Evolutionary conservation across 768 basidiomycete species (phyloP), one percentile per base, ranked within the genome.

Genomic region (Collybia sp.): DNA sequence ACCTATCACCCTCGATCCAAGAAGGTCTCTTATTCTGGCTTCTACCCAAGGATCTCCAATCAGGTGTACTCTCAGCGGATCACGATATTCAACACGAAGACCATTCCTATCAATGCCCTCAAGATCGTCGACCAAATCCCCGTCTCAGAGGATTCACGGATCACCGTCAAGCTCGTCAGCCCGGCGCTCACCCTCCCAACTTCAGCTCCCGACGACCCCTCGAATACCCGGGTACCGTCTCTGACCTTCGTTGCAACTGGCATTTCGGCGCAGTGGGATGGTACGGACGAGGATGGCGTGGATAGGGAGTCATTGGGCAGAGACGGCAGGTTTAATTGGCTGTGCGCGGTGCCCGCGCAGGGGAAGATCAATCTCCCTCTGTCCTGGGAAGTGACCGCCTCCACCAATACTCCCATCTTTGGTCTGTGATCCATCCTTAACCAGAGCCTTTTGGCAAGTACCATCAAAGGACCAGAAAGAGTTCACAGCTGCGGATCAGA

Each of bases 41-140:
- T 70, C 40, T 66, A 65, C 52, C 55, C 40, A 39, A 70, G 71
- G 45, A 57, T 58, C 5, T 49, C 51, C 2, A 63, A 51, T 6
- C 53, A 61, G 11, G 44, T 57, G 11, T 65, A 54, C 53, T 58
- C 60, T 1, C 72, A 70, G 42, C 63, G 61, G 9, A 68, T 73
- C 46, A 65, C 64, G 0, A 53, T 71, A 3, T 52, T 59, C 53
- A 73, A 71, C 51, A 58, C 65, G 30, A 71, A 69, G 45, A 33
- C 56, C 30, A 37, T 54, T 11, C 36, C 55, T 1, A 43, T 64
- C 18, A 44, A 58, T 5, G 46, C 58, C 30, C 48, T 72, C 39
- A 63, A 60, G 36, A 44, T 71, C 41, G 35, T 70, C 20, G 70
- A 69, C 40, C 67, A 67, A 17, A 55, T 69, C 16, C 70, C 69